Base-by-base conservation (phyloP, 305 asterid genomes). In the Fraxinus baroniana region DNA sequence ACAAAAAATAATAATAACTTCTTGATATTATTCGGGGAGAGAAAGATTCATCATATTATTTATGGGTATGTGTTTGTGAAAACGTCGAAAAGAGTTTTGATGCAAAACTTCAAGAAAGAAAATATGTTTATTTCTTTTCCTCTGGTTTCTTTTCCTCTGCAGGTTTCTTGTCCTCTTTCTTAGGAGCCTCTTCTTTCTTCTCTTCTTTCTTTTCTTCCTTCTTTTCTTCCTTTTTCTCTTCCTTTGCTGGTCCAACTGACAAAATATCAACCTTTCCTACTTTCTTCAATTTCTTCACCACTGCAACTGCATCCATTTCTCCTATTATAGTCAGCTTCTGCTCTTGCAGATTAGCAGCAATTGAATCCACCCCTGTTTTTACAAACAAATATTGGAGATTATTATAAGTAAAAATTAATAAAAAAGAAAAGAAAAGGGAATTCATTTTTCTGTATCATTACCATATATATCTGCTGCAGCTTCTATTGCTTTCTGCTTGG, bases 381-480 rank as follows among this genome's bases (percentile, higher is more conserved):
- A 6, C n/a, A 46, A 46, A 46, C 57, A 13, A 46, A 13, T 18
- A 2, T 55, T 13, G 24, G 35, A 44, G 8, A n/a, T 32, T 20
- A 12, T 32, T 30, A 49, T 24, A 12, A 22, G 5, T 22, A 52
- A 5, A 52, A 52, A 1, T 4, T 6, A 4, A 26, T 17, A 22
- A 18, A 24, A 41, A 22, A 20, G 1, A 1, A 44, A 7, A 75
- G 36, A 36, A 36, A 36, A 36, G 1, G 73, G 4, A 55, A 46
- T 3, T 9, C 24, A 35, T 9, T 37, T 1, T 64, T 75, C 2
- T 57, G 57, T 3, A 13, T 28, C 8, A 5, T n/a, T 90, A 95
- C 98, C 98, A 33, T 74, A 60, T 44, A 95, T 90, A 86, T 95
- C 98, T 32, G 98, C 98, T 71, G 92, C 98, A 35, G 98, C 98